Percentiles rank a stretch among this genome's conserved stretches.
These are phyloP conservation scores for Crithidia brevicula DNA, from an alignment of 208 protist genomes.

Conservation along the genomic window DNA sequence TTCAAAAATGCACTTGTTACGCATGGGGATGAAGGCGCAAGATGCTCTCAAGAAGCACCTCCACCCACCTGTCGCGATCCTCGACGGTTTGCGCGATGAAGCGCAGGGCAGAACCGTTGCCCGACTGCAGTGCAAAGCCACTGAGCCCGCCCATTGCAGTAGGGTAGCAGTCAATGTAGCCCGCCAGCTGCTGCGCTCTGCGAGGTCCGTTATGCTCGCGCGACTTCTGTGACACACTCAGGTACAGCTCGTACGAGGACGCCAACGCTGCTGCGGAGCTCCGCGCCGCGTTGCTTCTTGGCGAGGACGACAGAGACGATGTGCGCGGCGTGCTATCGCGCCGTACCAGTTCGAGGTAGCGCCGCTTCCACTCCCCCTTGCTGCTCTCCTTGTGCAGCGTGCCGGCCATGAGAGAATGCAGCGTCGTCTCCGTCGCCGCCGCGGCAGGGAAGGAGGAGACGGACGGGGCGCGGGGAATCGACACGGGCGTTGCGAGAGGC, in stretches of 20 bases:
- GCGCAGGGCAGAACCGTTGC: conserved; percentile 44
- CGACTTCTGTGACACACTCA: conserved; percentile 19
- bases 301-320: not conserved
- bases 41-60: conserved; percentile 52
- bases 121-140: conserved; percentile 21
- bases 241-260: conserved; percentile 9
- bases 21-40: not conserved
- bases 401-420: conserved; percentile 1
- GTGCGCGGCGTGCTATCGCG: not conserved
- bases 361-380: conserved; percentile 25
- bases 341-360: conserved; percentile 19
- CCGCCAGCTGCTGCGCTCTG: conserved; percentile 22
- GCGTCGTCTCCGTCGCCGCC: not conserved
- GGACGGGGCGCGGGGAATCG: conserved; percentile 5
- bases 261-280: not conserved
- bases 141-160: not conserved
- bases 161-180: conserved; percentile 29
- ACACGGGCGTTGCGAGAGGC: conserved; percentile 1
- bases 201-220: conserved; percentile 5
- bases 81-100: conserved; percentile 45
- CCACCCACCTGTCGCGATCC: conserved; percentile 65
- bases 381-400: conserved; percentile 16
- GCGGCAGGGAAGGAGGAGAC: not conserved
- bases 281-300: not conserved
- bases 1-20: too few relatives aligned